phyloP scores from a whole-genome alignment of 495 filamentous ascomycete species.

The Lindgomyces ingoldianus region DNA sequence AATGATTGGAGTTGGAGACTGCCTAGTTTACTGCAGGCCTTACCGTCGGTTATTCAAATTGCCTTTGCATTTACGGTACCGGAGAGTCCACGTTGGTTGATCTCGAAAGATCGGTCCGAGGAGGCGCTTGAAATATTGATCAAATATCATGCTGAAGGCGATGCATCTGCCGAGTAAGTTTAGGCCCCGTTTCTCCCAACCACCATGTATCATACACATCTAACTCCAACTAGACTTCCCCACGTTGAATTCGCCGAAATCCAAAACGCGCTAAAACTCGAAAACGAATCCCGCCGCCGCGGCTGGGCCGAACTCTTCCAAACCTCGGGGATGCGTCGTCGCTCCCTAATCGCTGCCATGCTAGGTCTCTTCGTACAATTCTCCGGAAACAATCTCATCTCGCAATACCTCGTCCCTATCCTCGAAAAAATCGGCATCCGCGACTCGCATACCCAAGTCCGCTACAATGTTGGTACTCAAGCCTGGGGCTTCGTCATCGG shows the following conservation, averaged over 20 bases:
- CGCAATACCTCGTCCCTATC: conserved; percentile 45
- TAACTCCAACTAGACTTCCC: conserved; percentile 19
- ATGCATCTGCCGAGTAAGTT: too few species aligned
- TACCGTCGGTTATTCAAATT: conserved; percentile 53
- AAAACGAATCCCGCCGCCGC: conserved; percentile 23
- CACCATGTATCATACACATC: too few species aligned
- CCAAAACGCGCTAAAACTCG: conserved; percentile 35
- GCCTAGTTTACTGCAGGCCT: conserved; percentile 52
- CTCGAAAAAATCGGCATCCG: conserved; percentile 55
- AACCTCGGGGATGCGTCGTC: conserved; percentile 30
- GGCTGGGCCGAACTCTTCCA: conserved; percentile 12
- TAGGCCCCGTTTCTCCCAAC: too few species aligned
- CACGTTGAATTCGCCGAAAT: conserved; percentile 25
- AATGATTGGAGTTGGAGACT: conserved; percentile 55
- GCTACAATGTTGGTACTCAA: too few species aligned
- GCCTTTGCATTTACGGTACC: conserved; percentile 56
- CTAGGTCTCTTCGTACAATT: conserved; percentile 40
- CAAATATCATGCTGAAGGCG: too few species aligned
- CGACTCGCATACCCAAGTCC: conserved; percentile 49
- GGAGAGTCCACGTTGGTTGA: conserved; percentile 54
- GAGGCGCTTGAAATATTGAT: too few species aligned
- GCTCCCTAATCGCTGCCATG: conserved; percentile 36
- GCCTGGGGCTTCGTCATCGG: conserved; percentile 57
- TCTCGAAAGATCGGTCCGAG: conserved; percentile 63
- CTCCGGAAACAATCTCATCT: conserved; percentile 37